These are phyloP conservation scores for Yarrowia sp. DNA, from an alignment of 805 yeast species.

Conservation along the genomic window DNA sequence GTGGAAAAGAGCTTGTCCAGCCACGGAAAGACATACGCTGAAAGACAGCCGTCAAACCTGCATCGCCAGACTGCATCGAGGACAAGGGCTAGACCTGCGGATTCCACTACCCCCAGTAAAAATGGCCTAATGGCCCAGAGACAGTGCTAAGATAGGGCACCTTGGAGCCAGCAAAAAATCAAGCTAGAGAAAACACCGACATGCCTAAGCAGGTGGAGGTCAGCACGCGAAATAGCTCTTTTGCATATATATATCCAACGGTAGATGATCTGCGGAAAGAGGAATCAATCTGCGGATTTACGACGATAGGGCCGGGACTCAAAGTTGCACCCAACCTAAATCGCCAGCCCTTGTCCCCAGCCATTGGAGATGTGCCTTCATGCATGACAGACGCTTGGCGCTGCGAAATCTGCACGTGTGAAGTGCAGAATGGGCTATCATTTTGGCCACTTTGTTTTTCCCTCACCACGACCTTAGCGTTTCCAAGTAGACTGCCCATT, in stretches of 20 bases:
- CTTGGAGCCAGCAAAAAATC: too few species aligned
- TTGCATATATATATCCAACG: not conserved
- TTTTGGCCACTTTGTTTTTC: slow-evolving; percentile 12
- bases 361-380: not conserved
- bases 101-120: not conserved
- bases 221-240: not conserved
- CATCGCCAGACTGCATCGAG: not conserved
- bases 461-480: not conserved
- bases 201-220: too few species aligned
- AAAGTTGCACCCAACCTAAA: not conserved
- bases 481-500: not conserved
- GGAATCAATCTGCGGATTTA: not conserved
- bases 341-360: not conserved
- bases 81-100: not conserved
- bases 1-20: not conserved
- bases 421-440: not conserved
- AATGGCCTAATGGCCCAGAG: not conserved
- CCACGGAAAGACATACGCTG: not conserved
- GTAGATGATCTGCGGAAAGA: too few species aligned
- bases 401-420: slow-evolving; percentile 11
- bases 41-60: not conserved
- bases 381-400: not conserved
- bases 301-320: too few species aligned
- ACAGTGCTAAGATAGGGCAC: not conserved
- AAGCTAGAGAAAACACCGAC: too few species aligned